Evolutionary conservation across 1,284 basidiomycete genomes (phyloP).

Genomic region (Pseudozyma tsukubaensis): DNA sequence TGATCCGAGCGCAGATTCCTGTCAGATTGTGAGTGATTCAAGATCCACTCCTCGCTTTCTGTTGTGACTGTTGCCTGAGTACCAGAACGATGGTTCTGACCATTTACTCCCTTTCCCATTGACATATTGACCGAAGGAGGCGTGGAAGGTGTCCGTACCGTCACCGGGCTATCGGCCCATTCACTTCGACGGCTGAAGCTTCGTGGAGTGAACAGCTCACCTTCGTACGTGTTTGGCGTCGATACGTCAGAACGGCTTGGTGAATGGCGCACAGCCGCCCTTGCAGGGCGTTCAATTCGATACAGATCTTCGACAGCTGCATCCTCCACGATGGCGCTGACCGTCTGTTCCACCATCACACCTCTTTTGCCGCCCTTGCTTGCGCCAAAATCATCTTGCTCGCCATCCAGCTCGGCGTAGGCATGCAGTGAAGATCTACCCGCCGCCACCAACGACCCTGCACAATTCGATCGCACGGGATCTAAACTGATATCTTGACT

Average conservation of each 20-base stretch:
- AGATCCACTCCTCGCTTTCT: not conserved
- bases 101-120: not conserved
- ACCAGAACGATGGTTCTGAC: too few species aligned
- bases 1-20: not conserved
- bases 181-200: conserved; percentile 12
- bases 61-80: not conserved
- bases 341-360: conserved; percentile 35
- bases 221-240: conserved; percentile 10
- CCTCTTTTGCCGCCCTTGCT: conserved; percentile 24
- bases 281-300: conserved; percentile 13
- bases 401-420: conserved; percentile 27
- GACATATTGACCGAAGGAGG: conserved; percentile 8
- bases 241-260: conserved; percentile 11
- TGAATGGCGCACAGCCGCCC: conserved; percentile 5
- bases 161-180: conserved; percentile 17
- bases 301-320: conserved; percentile 23
- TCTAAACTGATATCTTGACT: conserved; percentile 25
- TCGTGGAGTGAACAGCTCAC: conserved; percentile 3
- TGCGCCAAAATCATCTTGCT: not conserved
- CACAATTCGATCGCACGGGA: not conserved
- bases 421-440: conserved; percentile 16
- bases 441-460: conserved; percentile 8
- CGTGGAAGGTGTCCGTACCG: conserved; percentile 23
- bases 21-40: conserved; percentile 14
- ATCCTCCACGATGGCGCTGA: conserved; percentile 34